Conservation (phyloP, 352 stramenopile species). For the Aphanomyces cochlioides region DNA sequence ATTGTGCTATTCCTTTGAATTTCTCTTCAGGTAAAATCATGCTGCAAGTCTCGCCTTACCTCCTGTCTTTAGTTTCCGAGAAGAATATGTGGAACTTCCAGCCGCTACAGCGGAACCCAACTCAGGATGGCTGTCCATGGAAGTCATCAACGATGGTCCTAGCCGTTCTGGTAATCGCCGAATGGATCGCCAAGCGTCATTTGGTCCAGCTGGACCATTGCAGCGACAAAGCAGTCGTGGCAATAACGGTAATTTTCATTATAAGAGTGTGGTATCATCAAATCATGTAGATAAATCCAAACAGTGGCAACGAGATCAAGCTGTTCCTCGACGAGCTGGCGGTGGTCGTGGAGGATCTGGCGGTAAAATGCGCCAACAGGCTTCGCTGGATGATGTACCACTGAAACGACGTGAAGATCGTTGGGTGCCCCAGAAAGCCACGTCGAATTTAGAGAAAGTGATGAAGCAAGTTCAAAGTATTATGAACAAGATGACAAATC, state of each 20-base stretch:
- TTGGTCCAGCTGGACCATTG: constrained; percentile 32
- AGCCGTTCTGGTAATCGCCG: constrained; percentile 23
- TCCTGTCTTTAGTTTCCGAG: constrained; percentile 43
- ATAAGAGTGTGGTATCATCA: background rate
- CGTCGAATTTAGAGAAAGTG: constrained; percentile 66
- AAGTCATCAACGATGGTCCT: constrained; percentile 58
- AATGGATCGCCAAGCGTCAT: constrained; percentile 8
- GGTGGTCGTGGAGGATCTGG: constrained; percentile 43
- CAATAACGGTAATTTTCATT: constrained; percentile 5
- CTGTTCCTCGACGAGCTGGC: constrained; percentile 30
- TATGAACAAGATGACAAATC: constrained; percentile 93
- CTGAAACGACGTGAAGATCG: constrained; percentile 74
- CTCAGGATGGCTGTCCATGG: constrained; percentile 64
- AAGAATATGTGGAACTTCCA: constrained; percentile 54
- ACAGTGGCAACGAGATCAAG: constrained; percentile 11
- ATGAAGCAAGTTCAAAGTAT: constrained; percentile 88
- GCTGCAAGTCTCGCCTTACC: no score
- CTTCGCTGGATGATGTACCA: constrained; percentile 76
- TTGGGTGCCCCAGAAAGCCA: constrained; percentile 78
- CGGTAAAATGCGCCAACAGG: constrained; percentile 39
- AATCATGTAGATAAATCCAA: constrained; percentile 16
- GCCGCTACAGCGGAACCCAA: constrained; percentile 38
- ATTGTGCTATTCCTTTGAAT: constrained; percentile 51
- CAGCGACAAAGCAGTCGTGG: constrained; percentile 52
- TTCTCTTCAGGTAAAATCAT: constrained; percentile 48